These are phyloP conservation scores for Aspergillus phoenicis DNA, from an alignment of 2,329 filamentous ascomycete genomes.

Conservation along the genomic window DNA sequence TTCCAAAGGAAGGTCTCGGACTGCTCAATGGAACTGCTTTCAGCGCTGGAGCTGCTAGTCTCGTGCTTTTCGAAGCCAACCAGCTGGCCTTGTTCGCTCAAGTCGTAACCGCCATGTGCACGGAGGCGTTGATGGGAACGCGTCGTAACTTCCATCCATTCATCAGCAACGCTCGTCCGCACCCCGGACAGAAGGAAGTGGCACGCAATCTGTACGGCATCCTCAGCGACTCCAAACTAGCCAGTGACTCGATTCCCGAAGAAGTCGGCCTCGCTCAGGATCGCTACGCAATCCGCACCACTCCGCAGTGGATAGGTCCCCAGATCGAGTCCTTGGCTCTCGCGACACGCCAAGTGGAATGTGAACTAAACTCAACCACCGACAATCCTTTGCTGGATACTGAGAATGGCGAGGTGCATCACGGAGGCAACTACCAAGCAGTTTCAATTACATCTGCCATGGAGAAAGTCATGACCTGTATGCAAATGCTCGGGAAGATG, in stretches of 20 bases:
- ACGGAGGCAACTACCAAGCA: conserved; percentile 71
- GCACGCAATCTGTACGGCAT: conserved; percentile 58
- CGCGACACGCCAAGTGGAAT: conserved; percentile 58
- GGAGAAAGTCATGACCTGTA: conserved; percentile 58
- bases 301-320: conserved; percentile 69
- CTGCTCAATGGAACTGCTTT: conserved; percentile 56
- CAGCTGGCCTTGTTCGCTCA: conserved; percentile 59
- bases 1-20: conserved; percentile 55
- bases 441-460: conserved; percentile 63
- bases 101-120: conserved; percentile 62
- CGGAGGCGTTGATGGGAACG: conserved; percentile 61
- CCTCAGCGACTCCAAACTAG: conserved; percentile 48
- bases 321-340: conserved; percentile 65
- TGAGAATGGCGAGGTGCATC: conserved; percentile 48
- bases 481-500: conserved; percentile 63
- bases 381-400: conserved; percentile 67
- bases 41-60: conserved; percentile 48
- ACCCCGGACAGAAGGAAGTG: conserved; percentile 62
- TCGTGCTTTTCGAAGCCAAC: conserved; percentile 57
- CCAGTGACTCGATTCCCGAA: conserved; percentile 1
- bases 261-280: conserved; percentile 57
- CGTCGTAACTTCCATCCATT: conserved; percentile 62
- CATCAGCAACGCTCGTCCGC: conserved; percentile 60
- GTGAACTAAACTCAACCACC: conserved; percentile 67
- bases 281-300: conserved; percentile 65